Conservation (phyloP, 306 rosid genomes). For the Quercus agrifolia region DNA sequence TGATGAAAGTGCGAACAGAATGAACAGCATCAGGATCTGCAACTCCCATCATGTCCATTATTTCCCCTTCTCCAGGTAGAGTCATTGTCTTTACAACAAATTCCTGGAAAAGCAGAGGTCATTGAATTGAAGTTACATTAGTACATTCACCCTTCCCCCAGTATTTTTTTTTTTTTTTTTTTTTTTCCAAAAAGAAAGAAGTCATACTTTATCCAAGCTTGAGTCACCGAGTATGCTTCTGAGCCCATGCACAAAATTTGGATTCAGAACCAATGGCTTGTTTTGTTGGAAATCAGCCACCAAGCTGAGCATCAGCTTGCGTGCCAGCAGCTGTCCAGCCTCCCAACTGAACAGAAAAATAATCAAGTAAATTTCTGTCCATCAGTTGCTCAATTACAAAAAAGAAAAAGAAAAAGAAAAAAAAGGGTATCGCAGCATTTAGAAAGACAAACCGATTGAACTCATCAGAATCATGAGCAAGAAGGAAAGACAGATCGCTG, state of each 20-base stretch:
- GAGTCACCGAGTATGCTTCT: conserved; percentile 60
- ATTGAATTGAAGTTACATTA: conserved; percentile 1
- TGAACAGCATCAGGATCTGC: conserved; percentile 98
- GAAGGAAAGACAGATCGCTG: conserved; percentile 75
- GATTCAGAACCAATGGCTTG: conserved; percentile 71
- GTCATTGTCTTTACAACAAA: conserved; percentile 91
- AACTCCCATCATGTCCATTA: conserved; percentile 96
- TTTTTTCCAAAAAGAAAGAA: not conserved
- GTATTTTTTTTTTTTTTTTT: too few relatives aligned
- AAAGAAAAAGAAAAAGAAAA: not conserved
- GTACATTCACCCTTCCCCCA: conserved; percentile 1
- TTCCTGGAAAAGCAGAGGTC: conserved; percentile 52
- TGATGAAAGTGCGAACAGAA: conserved; percentile 75
- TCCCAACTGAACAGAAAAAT: conserved; percentile 72
- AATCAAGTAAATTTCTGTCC: conserved; percentile 20
- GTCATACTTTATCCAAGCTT: conserved; percentile 80
- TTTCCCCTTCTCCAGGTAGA: conserved; percentile 96
- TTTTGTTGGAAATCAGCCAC: conserved; percentile 80
- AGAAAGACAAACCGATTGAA: conserved; percentile 82
- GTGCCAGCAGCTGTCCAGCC: conserved; percentile 91
- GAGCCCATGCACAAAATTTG: conserved; percentile 72
- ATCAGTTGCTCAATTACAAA: conserved; percentile 1
- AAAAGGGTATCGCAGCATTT: conserved; percentile 4
- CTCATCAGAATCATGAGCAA: conserved; percentile 90
- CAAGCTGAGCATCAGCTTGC: conserved; percentile 82